A percentile compares a stretch with the other conserved stretches of the same genome.
Conservation (phyloP, 2,329 filamentous ascomycete species). For the Kalaharituber pfeilii region DNA sequence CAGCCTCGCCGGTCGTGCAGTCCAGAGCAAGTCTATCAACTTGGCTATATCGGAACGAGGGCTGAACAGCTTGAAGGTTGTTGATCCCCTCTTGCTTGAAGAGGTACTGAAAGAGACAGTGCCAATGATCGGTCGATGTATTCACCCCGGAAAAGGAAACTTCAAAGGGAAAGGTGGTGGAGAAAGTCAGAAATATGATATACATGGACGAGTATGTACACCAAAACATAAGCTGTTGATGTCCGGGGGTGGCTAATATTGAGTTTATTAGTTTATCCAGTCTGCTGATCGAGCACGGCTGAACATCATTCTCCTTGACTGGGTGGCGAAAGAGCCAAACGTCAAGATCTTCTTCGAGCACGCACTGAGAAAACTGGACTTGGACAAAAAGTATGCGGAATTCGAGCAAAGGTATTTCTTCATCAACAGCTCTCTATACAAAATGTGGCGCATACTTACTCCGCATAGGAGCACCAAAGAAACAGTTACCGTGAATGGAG, state of each 20-base stretch:
- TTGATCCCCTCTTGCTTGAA: slow-evolving; percentile 46
- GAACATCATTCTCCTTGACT: slow-evolving; percentile 69
- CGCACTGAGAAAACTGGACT: slow-evolving; percentile 81
- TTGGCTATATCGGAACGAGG: slow-evolving; percentile 84
- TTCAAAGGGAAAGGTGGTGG: slow-evolving; percentile 40
- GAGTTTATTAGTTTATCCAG: slow-evolving; percentile 51
- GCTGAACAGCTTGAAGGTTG: slow-evolving; percentile 58
- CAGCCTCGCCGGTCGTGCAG: slow-evolving; percentile 59
- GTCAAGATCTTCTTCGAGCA: slow-evolving; percentile 86
- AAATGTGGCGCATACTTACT: background rate
- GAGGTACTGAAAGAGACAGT: slow-evolving; percentile 62
- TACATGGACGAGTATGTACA: slow-evolving; percentile 56
- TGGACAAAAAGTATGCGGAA: slow-evolving; percentile 63
- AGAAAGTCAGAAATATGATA: slow-evolving; percentile 74
- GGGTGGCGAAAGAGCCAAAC: slow-evolving; percentile 67
- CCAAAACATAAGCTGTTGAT: too few relatives aligned
- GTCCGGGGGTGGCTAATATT: too few relatives aligned
- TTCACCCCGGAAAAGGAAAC: slow-evolving; percentile 54
- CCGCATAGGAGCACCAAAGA: slow-evolving; percentile 12
- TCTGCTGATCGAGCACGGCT: slow-evolving; percentile 71
- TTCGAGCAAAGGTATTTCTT: slow-evolving; percentile 42
- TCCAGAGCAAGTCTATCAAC: slow-evolving; percentile 98
- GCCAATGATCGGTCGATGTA: slow-evolving; percentile 93
- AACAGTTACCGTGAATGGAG: slow-evolving; percentile 52
- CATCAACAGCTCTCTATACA: background rate